Percentiles rank a stretch among this genome's conserved stretches.
These are phyloP conservation scores for Hypoxylon fuscum DNA, from an alignment of 495 filamentous ascomycete genomes.

Conservation along the genomic window DNA sequence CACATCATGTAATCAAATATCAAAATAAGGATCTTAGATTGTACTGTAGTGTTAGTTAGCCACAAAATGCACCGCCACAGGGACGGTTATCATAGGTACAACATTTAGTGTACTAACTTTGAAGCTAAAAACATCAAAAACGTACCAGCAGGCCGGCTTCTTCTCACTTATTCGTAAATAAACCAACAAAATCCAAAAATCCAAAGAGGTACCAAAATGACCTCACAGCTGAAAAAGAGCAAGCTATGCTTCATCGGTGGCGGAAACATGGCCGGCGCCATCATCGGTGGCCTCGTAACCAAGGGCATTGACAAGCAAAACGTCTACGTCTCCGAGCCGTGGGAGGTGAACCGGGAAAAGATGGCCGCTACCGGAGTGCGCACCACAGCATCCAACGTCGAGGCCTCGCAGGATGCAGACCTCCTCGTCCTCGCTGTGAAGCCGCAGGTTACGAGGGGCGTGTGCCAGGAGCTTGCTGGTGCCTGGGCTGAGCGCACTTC, in stretches of 20 bases:
- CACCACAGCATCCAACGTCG: conserved; percentile 47
- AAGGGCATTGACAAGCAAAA: conserved; percentile 50
- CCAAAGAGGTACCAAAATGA: conserved; percentile 29
- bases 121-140: too few relatives aligned
- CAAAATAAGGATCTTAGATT: too few relatives aligned
- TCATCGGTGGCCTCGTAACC: conserved; percentile 47
- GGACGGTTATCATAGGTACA: too few relatives aligned
- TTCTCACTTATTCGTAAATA: conserved; percentile 1
- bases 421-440: conserved; percentile 50
- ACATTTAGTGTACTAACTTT: too few relatives aligned
- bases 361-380: conserved; percentile 44
- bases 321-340: conserved; percentile 53
- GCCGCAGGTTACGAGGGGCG: conserved; percentile 47
- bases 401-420: conserved; percentile 41
- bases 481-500: conserved; percentile 39
- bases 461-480: conserved; percentile 46
- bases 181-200: background rate
- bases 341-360: conserved; percentile 48
- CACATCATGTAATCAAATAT: too few relatives aligned
- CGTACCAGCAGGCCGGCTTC: background rate
- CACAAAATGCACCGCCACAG: too few relatives aligned
- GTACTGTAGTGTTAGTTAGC: too few relatives aligned
- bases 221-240: conserved; percentile 40
- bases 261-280: conserved; percentile 52
- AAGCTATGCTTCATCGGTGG: conserved; percentile 49